Percentiles rank a stretch among this genome's conserved stretches.
Evolutionary conservation across 1,284 basidiomycete genomes (phyloP).

Genomic region (Ganoderma leucocontextum): DNA sequence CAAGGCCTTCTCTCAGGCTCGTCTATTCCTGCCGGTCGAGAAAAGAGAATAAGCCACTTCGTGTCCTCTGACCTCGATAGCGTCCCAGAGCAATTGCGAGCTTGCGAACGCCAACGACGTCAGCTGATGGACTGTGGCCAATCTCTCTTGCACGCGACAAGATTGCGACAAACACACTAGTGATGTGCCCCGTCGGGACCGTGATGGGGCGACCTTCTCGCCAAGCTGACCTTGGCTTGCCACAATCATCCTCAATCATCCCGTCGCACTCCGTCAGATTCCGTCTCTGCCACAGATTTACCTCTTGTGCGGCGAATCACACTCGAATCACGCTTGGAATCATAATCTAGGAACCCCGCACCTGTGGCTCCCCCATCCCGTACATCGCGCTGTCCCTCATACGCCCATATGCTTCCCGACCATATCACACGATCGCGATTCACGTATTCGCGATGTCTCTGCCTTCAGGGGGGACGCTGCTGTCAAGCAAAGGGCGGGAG

Average conservation of each 20-base stretch:
- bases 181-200: not conserved
- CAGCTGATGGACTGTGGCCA: not conserved
- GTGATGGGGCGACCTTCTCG: not conserved
- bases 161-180: not conserved
- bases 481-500: not conserved
- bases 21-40: no score
- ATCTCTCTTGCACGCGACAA: not conserved
- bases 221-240: slow-evolving; percentile 7
- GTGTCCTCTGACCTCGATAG: not conserved
- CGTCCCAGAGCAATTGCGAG: not conserved
- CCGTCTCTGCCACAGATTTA: not conserved
- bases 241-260: slow-evolving; percentile 10
- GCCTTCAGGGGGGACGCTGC: not conserved
- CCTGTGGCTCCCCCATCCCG: slow-evolving; percentile 1
- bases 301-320: not conserved
- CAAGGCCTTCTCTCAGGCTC: not conserved
- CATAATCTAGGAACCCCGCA: slow-evolving; percentile 13
- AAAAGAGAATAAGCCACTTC: no score
- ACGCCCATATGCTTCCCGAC: slow-evolving; percentile 26
- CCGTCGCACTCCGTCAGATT: not conserved
- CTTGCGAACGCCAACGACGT: not conserved
- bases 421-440: slow-evolving; percentile 11
- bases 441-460: not conserved
- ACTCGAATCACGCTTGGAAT: slow-evolving; percentile 4
- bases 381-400: slow-evolving; percentile 22